Evolutionary conservation across 1,139 yeast species (phyloP), one percentile per base, ranked within the genome.

Genomic region (Pichiaceae sp.): DNA sequence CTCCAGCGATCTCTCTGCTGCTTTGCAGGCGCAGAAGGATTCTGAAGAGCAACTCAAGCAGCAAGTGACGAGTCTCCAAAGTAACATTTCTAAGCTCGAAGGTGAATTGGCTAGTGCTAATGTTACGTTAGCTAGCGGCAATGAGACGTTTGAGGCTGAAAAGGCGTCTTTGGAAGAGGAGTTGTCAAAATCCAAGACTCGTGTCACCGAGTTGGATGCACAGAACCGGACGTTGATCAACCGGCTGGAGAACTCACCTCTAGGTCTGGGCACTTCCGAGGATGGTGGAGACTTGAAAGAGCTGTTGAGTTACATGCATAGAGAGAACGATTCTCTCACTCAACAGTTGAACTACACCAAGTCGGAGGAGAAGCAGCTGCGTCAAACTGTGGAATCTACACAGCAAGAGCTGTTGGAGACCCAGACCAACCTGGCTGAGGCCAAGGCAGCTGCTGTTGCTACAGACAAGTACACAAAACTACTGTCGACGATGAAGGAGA

Each of bases 281-380:
- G 55, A 44, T 28, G 46, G 53, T 5, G 62, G 54, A 30, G 72
- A 70, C 36, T 49, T 69, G 50, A 70, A 74, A 38, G 80, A 79
- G 45, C 69, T 86, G 26, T 61, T 86, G 29, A 57, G 68, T 7
- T 78, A 72, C 48, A 63, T 86, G 41, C 78, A 89, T 35, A 77
- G 82, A 44, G 95, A 85, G 49, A 83, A 82, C 53, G 95, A 86
- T 44, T 66, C 78, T 4, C 68, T 78, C 1, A 84, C 78, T 39
- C 70, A 77, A 16, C 81, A 78, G 47, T 63, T 74, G 20, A 68
- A 69, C 9, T 61, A 68, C 19, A 59, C 69, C 19, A 53, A 55
- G 14, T 75, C 72, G 43, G 86, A 78, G 47, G 63, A 64, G 35
- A 61, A 62, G 35, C 60, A 69, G 26, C 57, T 75, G 29, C 64